Conservation (phyloP, 2,329 filamentous ascomycete species). For the Neonectria hederae region DNA sequence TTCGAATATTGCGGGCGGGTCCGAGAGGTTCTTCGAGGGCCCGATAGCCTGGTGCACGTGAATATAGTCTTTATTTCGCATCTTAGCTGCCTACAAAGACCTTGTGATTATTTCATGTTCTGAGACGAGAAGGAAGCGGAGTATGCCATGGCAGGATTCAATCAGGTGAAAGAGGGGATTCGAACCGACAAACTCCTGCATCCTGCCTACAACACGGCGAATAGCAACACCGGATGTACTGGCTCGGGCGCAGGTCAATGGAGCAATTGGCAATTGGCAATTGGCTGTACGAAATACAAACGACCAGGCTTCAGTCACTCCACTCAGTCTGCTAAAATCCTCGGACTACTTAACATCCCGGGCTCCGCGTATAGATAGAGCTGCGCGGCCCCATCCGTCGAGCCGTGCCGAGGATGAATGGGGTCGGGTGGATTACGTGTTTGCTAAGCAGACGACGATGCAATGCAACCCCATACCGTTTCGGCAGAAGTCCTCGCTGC, state of each 20-base stretch:
- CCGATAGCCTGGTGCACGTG: not conserved
- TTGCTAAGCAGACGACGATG: not conserved
- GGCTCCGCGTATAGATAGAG: not conserved
- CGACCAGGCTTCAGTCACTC: not conserved
- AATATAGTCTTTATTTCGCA: not conserved
- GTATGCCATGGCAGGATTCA: too few species aligned
- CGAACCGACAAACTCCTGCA: not conserved
- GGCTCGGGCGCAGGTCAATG: not conserved
- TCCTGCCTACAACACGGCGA: not conserved
- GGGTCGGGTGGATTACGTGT: not conserved
- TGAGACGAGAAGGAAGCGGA: not conserved
- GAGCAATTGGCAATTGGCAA: not conserved
- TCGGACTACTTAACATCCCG: not conserved
- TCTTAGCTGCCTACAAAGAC: not conserved
- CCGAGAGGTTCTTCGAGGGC: conserved; percentile 5
- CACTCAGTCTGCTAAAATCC: not conserved
- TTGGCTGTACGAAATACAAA: too few species aligned
- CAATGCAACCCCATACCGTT: not conserved
- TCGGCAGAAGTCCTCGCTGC: not conserved
- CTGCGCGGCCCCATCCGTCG: not conserved
- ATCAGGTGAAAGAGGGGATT: not conserved
- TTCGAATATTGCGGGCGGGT: not conserved
- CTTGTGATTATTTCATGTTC: not conserved
- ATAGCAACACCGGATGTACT: too few species aligned
- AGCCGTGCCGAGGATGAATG: not conserved